Conservation (phyloP, 1,139 yeast species). For the Hanseniaspora sp. region DNA sequence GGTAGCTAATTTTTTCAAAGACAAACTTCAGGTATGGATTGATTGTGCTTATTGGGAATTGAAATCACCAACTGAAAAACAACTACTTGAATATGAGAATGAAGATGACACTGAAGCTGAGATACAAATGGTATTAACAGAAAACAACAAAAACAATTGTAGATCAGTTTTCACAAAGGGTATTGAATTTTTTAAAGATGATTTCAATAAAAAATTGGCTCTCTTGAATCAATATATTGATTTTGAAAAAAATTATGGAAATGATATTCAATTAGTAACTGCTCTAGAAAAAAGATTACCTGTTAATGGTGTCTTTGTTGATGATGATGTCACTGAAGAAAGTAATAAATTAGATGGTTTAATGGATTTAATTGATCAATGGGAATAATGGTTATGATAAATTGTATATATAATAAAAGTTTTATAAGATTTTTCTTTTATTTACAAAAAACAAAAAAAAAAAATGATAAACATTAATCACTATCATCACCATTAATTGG, state of each 20-base stretch:
- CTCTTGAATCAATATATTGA: slow-evolving; percentile 54
- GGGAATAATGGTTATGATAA: slow-evolving; percentile 32
- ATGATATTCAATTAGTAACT: slow-evolving; percentile 29
- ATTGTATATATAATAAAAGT: background rate
- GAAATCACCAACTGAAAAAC: slow-evolving; percentile 48
- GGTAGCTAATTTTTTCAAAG: slow-evolving; percentile 1
- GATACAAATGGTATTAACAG: slow-evolving; percentile 40
- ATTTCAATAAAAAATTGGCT: slow-evolving; percentile 39
- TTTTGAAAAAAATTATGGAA: slow-evolving; percentile 60
- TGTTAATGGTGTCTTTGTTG: slow-evolving; percentile 31
- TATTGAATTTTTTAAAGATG: slow-evolving; percentile 35
- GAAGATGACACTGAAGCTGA: slow-evolving; percentile 40
- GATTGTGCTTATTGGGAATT: slow-evolving; percentile 63
- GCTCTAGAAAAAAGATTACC: slow-evolving; percentile 46
- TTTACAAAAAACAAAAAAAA: too few relatives aligned
- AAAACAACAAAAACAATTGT: slow-evolving; percentile 42
- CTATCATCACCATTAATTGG: background rate
- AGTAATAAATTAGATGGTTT: slow-evolving; percentile 35
- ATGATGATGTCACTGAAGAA: slow-evolving; percentile 43
- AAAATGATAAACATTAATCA: background rate
- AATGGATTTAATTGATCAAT: slow-evolving; percentile 52
- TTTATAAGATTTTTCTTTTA: background rate
- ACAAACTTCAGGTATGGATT: slow-evolving; percentile 46
- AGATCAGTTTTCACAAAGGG: slow-evolving; percentile 52
- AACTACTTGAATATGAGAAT: slow-evolving; percentile 33